Evolutionary conservation across 495 filamentous ascomycete species (phyloP), one percentile per base, ranked within the genome.

Genomic region (Aspergillus affinis): DNA sequence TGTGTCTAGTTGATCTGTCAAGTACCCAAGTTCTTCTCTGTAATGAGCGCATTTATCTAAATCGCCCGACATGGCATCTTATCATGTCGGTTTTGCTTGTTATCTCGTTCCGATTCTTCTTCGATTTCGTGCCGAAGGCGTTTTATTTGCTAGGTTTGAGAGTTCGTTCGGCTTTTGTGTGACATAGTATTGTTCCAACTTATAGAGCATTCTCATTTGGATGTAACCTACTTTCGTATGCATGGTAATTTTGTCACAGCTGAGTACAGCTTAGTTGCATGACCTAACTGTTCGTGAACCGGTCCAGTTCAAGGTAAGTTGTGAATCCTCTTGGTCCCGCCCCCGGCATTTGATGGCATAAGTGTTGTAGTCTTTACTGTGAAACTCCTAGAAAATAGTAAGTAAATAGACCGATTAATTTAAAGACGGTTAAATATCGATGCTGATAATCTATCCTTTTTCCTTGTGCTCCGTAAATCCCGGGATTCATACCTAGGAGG

Each of bases 1-100:
- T 41, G 13, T 15, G 36, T 41, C 36, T 41, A 41, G 36, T 41
- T 41, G 8, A 41, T 41, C 15, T 41, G 36, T 41, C 36, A 41
- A 41, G 36, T 41, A 41, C 36, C 36, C 36, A 41, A 10, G 1
- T 32, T 54, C 59, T 56, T 69, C 54, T 54, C 26, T 62, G 36
- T 41, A 41, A 69, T 69, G 68, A 72, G 73, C 72, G 73, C 63
- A 73, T 70, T 62, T 41, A 41, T 41, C 12, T 41, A 62, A 67
- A 54, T 61, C 46, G 57, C 54, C 57, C 30, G 53, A 59, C 61
- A 61, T 63, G 58, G 61, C 63, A 58, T 64, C 9, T 41, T 15
- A 41, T 41, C 36, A 8, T 41, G 36, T 41, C 36, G 36, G 36
- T 41, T 41, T 41, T 41, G 9, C 13, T 15, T 41, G 36, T 17